phyloP scores from a whole-genome alignment of 805 yeast species.

The Komagataella pseudopastoris region DNA sequence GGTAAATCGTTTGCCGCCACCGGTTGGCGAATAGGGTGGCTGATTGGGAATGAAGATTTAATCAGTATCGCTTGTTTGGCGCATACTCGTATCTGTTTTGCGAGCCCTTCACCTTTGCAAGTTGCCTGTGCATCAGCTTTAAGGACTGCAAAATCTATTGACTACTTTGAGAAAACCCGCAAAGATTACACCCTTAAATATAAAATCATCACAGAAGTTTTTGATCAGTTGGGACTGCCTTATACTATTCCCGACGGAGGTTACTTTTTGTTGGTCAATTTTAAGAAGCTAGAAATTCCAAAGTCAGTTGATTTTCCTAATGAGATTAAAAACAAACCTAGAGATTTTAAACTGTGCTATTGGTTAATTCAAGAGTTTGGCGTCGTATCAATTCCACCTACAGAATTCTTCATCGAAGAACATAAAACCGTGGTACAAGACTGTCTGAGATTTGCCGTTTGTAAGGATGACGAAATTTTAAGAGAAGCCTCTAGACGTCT shows the following conservation, averaged over 20 bases:
- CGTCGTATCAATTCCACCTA: constrained; percentile 93
- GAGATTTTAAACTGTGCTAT: constrained; percentile 79
- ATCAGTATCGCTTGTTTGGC: constrained; percentile 76
- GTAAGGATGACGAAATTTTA: constrained; percentile 77
- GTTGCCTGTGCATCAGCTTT: constrained; percentile 82
- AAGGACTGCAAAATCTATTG: constrained; percentile 39
- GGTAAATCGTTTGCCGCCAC: constrained; percentile 98
- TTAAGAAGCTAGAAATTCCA: constrained; percentile 73
- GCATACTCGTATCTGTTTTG: constrained; percentile 88
- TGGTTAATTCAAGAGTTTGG: constrained; percentile 92
- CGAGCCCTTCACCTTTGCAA: constrained; percentile 85
- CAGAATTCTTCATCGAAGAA: constrained; percentile 74
- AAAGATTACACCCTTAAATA: constrained; percentile 59
- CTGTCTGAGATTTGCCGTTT: constrained; percentile 85
- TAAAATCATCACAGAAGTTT: constrained; percentile 56
- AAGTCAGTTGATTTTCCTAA: constrained; percentile 57
- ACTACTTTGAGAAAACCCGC: constrained; percentile 62
- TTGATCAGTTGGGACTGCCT: constrained; percentile 80
- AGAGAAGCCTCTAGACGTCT: constrained; percentile 74
- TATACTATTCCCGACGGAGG: constrained; percentile 92
- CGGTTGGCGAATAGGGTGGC: constrained; percentile 98
- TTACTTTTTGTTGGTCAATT: constrained; percentile 81
- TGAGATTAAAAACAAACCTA: constrained; percentile 53
- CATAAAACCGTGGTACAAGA: constrained; percentile 71
- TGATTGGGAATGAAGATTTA: constrained; percentile 75